Conservation (phyloP, 331 rosid genomes). For the Ulmus americana region DNA sequence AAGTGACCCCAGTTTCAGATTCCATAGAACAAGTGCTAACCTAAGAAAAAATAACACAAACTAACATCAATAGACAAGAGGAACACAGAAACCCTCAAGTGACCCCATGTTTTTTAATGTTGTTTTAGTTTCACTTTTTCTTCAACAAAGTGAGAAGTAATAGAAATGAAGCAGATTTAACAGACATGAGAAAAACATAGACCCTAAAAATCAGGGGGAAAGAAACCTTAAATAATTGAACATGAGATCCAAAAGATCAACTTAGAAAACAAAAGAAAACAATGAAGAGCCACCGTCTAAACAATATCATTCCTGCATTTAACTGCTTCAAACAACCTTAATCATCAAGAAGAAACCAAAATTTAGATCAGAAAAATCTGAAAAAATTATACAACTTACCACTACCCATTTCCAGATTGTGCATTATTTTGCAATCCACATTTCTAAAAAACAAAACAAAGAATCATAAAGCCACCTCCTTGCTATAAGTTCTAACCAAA, state of each 20-base stretch:
- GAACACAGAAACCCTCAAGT: not conserved
- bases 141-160: not conserved
- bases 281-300: not conserved
- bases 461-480: slow-evolving; percentile 20
- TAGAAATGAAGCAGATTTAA: not conserved
- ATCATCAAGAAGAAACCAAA: not conserved
- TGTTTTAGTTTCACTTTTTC: not conserved
- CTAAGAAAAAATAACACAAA: slow-evolving; percentile 7
- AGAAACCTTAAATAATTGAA: slow-evolving; percentile 7
- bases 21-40: slow-evolving; percentile 46
- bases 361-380: not conserved
- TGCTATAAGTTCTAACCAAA: slow-evolving; percentile 12
- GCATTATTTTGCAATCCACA: not conserved
- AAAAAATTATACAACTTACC: not conserved
- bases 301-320: not conserved
- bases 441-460: slow-evolving; percentile 15
- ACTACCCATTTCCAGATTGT: not conserved
- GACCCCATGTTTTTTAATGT: not conserved
- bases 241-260: slow-evolving; percentile 13
- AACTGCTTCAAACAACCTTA: not conserved
- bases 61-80: slow-evolving; percentile 1
- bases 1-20: slow-evolving; percentile 48
- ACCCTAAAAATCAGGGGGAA: not conserved
- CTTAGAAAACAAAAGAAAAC: too few species aligned
- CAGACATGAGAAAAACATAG: slow-evolving; percentile 15